Evolutionary conservation across 2,329 filamentous ascomycete species (phyloP).

Genomic region (Calonectria montana): DNA sequence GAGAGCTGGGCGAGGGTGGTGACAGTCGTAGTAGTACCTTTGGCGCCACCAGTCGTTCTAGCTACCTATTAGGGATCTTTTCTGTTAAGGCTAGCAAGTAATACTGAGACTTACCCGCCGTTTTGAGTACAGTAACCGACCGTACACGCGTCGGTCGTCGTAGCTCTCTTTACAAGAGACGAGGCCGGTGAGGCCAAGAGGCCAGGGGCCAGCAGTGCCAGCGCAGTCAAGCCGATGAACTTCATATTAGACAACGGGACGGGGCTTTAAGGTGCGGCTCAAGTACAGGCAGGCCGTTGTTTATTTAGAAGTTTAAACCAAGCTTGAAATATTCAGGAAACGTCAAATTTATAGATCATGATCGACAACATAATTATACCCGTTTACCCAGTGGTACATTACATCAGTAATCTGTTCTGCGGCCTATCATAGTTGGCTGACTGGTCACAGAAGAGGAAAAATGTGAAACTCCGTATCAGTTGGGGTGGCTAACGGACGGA

Average conservation of each 20-base stretch:
- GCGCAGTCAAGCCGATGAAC: neutral
- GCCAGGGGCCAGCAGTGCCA: neutral
- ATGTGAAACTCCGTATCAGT: neutral
- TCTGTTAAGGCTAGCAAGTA: neutral
- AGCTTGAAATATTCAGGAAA: neutral
- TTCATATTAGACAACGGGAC: neutral
- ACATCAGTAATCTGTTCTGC: neutral
- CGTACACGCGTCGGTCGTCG: neutral
- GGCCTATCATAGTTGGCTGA: neutral
- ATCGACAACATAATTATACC: neutral
- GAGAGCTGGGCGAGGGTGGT: slow-evolving; percentile 30
- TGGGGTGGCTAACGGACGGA: neutral
- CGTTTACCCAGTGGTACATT: neutral
- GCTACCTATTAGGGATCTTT: neutral
- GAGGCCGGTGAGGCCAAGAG: neutral
- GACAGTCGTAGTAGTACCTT: slow-evolving; percentile 27
- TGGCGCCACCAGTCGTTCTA: neutral
- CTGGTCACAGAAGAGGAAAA: neutral
- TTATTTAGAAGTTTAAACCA: neutral
- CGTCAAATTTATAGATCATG: neutral
- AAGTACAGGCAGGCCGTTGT: neutral
- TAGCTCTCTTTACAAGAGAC: neutral
- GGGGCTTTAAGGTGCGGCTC: neutral
- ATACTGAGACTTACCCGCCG: neutral
- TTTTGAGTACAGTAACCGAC: neutral